These are phyloP conservation scores for Calonectria hongkongensis DNA, from an alignment of 2,329 filamentous ascomycete species.

Conservation along the genomic window DNA sequence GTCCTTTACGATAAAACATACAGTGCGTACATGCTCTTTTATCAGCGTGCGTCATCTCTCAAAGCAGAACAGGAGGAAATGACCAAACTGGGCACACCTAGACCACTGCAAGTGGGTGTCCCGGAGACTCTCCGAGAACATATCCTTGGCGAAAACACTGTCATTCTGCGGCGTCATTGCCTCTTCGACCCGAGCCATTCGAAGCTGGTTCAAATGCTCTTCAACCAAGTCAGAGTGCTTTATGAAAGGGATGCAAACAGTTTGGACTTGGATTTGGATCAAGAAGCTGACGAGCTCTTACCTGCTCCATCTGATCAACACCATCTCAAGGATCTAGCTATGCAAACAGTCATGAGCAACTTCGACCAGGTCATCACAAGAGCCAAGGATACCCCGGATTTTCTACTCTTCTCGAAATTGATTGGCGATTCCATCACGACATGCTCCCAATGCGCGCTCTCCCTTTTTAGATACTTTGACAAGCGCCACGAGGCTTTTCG, in stretches of 20 bases:
- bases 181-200: constrained; percentile 84
- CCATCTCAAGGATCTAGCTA: constrained; percentile 67
- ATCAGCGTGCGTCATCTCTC: constrained; percentile 85
- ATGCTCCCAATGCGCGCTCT: constrained; percentile 72
- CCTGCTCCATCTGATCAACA: constrained; percentile 42
- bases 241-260: constrained; percentile 55
- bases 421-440: constrained; percentile 68
- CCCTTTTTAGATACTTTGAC: constrained; percentile 77
- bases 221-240: constrained; percentile 73
- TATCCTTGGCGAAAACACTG: constrained; percentile 83
- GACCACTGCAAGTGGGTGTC: constrained; percentile 66
- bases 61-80: constrained; percentile 70
- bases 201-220: constrained; percentile 78
- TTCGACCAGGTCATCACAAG: constrained; percentile 85
- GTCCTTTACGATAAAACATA: constrained; percentile 79
- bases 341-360: constrained; percentile 77
- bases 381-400: constrained; percentile 80
- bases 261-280: constrained; percentile 20
- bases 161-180: constrained; percentile 84
- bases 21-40: constrained; percentile 99
- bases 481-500: constrained; percentile 74
- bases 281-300: constrained; percentile 37
- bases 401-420: constrained; percentile 72
- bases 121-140: constrained; percentile 70
- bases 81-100: constrained; percentile 53